phyloP scores from a whole-genome alignment of 768 basidiomycete species.

The Russula lepida region DNA sequence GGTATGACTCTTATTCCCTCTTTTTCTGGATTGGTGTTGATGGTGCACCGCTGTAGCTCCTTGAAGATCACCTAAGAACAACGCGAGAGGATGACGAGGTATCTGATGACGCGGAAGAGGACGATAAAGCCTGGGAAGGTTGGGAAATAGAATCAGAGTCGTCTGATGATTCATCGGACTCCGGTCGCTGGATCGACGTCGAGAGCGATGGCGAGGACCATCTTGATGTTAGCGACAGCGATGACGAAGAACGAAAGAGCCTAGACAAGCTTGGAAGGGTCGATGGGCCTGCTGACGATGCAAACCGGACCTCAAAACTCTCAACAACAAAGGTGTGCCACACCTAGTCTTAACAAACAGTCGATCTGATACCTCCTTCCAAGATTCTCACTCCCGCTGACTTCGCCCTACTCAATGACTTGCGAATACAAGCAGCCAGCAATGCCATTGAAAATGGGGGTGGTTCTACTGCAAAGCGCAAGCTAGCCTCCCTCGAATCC shows the following conservation, averaged over 20 bases:
- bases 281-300: slow-evolving; percentile 22
- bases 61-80: slow-evolving; percentile 78
- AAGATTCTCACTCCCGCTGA: slow-evolving; percentile 97
- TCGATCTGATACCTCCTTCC: not conserved
- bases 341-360: not conserved
- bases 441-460: slow-evolving; percentile 62
- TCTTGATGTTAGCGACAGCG: slow-evolving; percentile 79
- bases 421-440: slow-evolving; percentile 70
- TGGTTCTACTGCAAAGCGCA: slow-evolving; percentile 77
- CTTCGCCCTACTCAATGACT: slow-evolving; percentile 84
- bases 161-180: slow-evolving; percentile 44
- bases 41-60: slow-evolving; percentile 42
- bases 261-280: slow-evolving; percentile 21
- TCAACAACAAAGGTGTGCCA: slow-evolving; percentile 68
- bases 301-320: slow-evolving; percentile 49
- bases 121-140: slow-evolving; percentile 73
- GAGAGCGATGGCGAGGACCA: slow-evolving; percentile 56
- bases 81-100: slow-evolving; percentile 52
- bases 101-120: slow-evolving; percentile 45
- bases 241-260: slow-evolving; percentile 47
- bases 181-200: slow-evolving; percentile 76
- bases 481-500: slow-evolving; percentile 73
- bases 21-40: not conserved
- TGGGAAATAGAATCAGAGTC: slow-evolving; percentile 83
- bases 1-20: slow-evolving; percentile 37